Conservation (phyloP, 768 basidiomycete genomes). For the Leccinum imitatum region DNA sequence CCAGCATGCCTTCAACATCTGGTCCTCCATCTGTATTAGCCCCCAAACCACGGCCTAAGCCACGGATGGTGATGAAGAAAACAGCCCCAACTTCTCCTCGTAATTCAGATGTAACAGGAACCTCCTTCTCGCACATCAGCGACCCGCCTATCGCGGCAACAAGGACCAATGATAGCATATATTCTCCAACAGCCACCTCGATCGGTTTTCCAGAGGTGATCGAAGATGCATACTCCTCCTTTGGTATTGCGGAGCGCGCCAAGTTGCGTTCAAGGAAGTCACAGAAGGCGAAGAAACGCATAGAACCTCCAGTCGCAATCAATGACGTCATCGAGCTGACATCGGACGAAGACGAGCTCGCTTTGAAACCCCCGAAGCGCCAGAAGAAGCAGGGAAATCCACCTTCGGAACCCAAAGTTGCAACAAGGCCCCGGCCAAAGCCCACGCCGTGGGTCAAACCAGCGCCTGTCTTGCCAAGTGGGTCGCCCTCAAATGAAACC, state of each 20-base stretch:
- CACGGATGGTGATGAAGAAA: slow-evolving; percentile 29
- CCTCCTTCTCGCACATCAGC: slow-evolving; percentile 24
- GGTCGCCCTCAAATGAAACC: slow-evolving; percentile 15
- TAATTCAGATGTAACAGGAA: slow-evolving; percentile 1
- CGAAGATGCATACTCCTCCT: slow-evolving; percentile 23
- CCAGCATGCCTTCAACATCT: slow-evolving; percentile 12
- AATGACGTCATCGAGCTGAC: slow-evolving; percentile 47
- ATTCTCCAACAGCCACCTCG: slow-evolving; percentile 13
- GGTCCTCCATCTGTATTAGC: neutral
- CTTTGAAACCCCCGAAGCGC: slow-evolving; percentile 31
- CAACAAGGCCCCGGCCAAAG: slow-evolving; percentile 28
- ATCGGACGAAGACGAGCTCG: slow-evolving; percentile 43
- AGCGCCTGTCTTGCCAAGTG: slow-evolving; percentile 14
- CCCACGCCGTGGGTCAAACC: slow-evolving; percentile 22
- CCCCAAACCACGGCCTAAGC: slow-evolving; percentile 32
- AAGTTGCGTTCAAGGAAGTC: slow-evolving; percentile 52
- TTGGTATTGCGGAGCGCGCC: slow-evolving; percentile 56
- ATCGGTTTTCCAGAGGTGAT: slow-evolving; percentile 8
- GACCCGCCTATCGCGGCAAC: slow-evolving; percentile 14
- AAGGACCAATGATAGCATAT: slow-evolving; percentile 23
- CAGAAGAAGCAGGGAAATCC: slow-evolving; percentile 31
- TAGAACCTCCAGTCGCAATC: slow-evolving; percentile 3
- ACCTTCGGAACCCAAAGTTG: slow-evolving; percentile 28
- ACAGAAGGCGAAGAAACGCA: slow-evolving; percentile 16
- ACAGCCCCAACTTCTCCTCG: slow-evolving; percentile 6